These are phyloP conservation scores for Pseudogymnoascus sp. DNA, from an alignment of 2,329 filamentous ascomycete genomes.

Conservation along the genomic window DNA sequence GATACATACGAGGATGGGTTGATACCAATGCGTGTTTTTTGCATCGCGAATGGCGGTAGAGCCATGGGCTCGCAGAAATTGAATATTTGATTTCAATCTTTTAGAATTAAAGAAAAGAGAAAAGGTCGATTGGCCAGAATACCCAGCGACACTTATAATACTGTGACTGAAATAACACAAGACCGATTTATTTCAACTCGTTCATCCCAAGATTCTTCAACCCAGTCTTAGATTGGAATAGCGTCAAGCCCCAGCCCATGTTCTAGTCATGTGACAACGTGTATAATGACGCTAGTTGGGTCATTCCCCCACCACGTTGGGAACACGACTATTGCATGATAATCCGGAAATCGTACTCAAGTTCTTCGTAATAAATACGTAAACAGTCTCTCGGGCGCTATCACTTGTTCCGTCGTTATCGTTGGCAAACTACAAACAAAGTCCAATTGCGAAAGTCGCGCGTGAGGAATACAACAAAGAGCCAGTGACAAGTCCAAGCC, in stretches of 20 bases:
- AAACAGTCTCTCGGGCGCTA: not conserved
- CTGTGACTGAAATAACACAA: not conserved
- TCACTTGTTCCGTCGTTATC: not conserved
- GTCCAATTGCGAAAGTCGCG: constrained; percentile 1
- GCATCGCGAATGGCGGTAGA: not conserved
- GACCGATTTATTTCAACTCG: not conserved
- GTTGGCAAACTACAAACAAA: not conserved
- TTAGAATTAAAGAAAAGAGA: not conserved
- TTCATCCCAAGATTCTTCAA: constrained; percentile 1
- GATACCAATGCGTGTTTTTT: not conserved
- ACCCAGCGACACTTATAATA: not conserved
- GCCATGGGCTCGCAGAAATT: not conserved
- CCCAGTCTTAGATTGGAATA: not conserved
- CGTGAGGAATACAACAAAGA: not conserved
- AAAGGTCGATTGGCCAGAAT: not conserved
- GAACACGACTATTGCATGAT: constrained; percentile 6
- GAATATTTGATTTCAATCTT: not conserved
- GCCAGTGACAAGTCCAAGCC: not conserved
- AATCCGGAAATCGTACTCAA: not conserved
- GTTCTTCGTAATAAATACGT: not conserved
- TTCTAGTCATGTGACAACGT: constrained; percentile 7
- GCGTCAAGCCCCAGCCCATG: not conserved
- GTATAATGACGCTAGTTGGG: constrained; percentile 6
- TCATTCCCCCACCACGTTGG: constrained; percentile 5
- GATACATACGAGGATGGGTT: not conserved